Evolutionary conservation across 495 filamentous ascomycete genomes (phyloP), one percentile per base, ranked within the genome.

Genomic region (Aspergillus nidulans): DNA sequence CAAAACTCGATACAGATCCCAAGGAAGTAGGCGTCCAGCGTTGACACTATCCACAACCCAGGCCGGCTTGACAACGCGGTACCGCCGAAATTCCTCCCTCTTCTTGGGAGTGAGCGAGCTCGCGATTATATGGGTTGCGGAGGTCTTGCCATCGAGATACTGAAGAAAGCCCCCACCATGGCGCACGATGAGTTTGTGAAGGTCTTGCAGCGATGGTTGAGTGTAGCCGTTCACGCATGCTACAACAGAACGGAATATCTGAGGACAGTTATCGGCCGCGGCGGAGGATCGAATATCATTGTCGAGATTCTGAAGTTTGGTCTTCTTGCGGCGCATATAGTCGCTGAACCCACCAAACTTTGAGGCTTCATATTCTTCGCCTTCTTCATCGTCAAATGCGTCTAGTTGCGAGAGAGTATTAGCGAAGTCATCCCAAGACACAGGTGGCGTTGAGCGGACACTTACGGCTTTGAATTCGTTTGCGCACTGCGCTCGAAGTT

Each of bases 151-250:
- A 65, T 94, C 90, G n/a, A 97, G 76, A 65, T 97, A 96, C 66
- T 97, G 92, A 49, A 95, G 81, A 63, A 96, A 97, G 1, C 87
- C 89, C 23, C 92, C 94, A 12, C 94, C 92, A 82, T 97, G 84
- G 58, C 82, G 84, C 32, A 97, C 91, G 38, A 97, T 85, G 20
- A 96, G 76, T 36, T 77, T 81, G 66, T 95, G 91, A 8, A 98
- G 78, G 58, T 96, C 87, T 53, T 91, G 91, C 47, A 95, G 72
- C 0, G 90, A 88, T 0, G 94, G 94, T 58, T 95, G 90, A 0
- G 92, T 97, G 63, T 97, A 97, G 23, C 94, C 92, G 59, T 90
- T 92, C 23, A 97, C 86, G 72, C 94, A 86, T 2, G 89, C 90
- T 13, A 96, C 89, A 7, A 96, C 75, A 3, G 90, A 90, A 45